Base-by-base conservation (phyloP, 2,329 filamentous ascomycete genomes). In the Boeremia exigua region DNA sequence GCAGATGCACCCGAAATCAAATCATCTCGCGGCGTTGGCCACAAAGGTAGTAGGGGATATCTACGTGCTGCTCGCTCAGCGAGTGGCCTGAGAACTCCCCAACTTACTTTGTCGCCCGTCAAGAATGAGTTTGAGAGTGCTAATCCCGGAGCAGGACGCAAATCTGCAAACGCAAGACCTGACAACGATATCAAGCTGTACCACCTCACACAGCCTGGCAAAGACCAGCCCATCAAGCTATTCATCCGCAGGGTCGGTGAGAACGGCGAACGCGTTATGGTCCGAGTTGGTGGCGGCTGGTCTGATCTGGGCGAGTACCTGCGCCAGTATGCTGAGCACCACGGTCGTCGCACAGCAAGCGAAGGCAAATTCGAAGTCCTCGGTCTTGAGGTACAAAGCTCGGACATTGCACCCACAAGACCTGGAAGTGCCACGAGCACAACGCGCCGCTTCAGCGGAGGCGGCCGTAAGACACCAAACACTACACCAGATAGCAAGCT, bases 281-380 rank as follows among this genome's bases (percentile, higher is more conserved):
- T 99, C 7, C 90, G 95, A 32, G 94, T 99, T 11, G 95, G 95
- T 11, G 95, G 95, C 56, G 95, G 95, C n/a, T 99, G 95, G 95
- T 92, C 93, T 12, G 95, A 99, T 75, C 81, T 99, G 17, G 94
- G 90, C 33, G 95, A 98, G 75, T 99, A 97, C 70, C 82, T 99
- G 37, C 89, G 92, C 65, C 92, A 96, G 74, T 99, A 97, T 68
- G 93, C 92, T 7, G 87, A 88, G 56, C 95, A 99, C 71, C 95
- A 99, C 72, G 90, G 91, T 38, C 88, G 91, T n/a, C 87, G 85
- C 39, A 81, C 83, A 28, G 80, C 84, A 17, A 82, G 80, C 27
- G 84, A 85, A 33, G 80, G 80, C 11, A 79, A 78, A 32, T 79
- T 87, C 12, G 84, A 87, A 61, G 79, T 87, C 14, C 77, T 84